Evolutionary conservation across 176 grass and related monocot species (phyloP).

Genomic region (Pontederia crassipes): DNA sequence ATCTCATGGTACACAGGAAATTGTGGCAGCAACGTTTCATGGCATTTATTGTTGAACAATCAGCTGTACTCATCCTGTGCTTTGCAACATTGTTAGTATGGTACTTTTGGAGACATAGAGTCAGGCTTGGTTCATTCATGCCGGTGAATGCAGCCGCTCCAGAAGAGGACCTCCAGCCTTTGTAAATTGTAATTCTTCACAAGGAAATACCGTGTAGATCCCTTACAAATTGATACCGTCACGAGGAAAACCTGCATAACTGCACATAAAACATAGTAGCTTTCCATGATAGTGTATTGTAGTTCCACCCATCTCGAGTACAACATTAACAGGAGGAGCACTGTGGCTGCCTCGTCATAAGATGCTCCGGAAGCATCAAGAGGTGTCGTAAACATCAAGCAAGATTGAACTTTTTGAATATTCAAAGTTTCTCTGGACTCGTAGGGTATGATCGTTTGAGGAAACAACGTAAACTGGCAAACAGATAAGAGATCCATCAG

Average conservation of each 20-base stretch:
- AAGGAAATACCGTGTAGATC: constrained; percentile 32
- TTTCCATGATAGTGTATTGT: neutral
- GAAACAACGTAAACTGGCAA: constrained; percentile 1
- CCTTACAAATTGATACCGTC: constrained; percentile 41
- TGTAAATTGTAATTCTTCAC: constrained; percentile 30
- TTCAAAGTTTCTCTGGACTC: neutral
- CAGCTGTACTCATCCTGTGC: constrained; percentile 41
- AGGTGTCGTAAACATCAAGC: neutral
- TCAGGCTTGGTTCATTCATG: constrained; percentile 45
- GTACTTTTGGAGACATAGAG: constrained; percentile 61
- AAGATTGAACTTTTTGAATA: neutral
- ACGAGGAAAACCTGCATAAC: constrained; percentile 13
- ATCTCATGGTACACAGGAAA: constrained; percentile 37
- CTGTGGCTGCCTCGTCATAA: neutral
- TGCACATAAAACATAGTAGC: neutral
- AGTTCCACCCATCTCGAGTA: no score
- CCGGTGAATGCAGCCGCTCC: constrained; percentile 51
- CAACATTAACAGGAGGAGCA: no score
- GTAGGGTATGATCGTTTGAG: neutral
- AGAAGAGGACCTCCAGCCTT: constrained; percentile 92
- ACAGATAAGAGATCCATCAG: neutral
- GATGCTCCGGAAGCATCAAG: neutral
- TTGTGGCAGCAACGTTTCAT: constrained; percentile 63
- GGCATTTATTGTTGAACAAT: constrained; percentile 38
- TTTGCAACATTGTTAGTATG: constrained; percentile 44